phyloP scores from a whole-genome alignment of 164 flowering plant species.

The Tetrastigma voinierianum region DNA sequence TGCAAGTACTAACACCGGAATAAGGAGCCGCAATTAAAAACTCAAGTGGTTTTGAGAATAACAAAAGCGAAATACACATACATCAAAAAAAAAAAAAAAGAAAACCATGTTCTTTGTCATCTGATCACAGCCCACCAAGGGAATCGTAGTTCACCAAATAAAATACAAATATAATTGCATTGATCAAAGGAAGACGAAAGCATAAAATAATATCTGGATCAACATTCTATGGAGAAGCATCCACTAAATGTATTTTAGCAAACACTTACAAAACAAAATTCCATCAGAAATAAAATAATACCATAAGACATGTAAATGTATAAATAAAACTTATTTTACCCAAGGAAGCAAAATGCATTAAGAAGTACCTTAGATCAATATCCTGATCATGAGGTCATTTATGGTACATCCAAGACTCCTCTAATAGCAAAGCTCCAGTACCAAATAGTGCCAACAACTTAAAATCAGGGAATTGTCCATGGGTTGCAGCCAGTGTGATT shows the following conservation, averaged over 20 bases:
- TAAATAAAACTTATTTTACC: not conserved
- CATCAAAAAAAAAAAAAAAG: not conserved
- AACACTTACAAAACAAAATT: no score
- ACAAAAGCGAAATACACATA: not conserved
- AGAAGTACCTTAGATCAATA: slow-evolving; percentile 74
- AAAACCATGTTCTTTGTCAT: not conserved
- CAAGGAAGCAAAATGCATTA: slow-evolving; percentile 1
- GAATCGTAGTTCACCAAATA: not conserved
- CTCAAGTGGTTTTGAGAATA: no score
- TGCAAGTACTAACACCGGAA: no score
- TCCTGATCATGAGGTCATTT: slow-evolving; percentile 92
- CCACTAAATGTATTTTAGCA: no score
- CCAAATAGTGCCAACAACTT: slow-evolving; percentile 86
- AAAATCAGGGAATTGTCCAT: slow-evolving; percentile 81
- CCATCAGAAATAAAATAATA: not conserved
- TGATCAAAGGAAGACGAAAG: no score
- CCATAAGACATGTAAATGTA: not conserved
- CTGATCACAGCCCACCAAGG: no score
- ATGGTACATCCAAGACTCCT: slow-evolving; percentile 98
- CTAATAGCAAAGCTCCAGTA: slow-evolving; percentile 83
- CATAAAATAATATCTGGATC: no score
- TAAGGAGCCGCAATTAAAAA: no score
- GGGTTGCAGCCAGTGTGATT: slow-evolving; percentile 77
- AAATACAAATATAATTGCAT: not conserved
- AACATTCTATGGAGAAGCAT: no score